phyloP scores from a whole-genome alignment of 371 early-diverging fungal species.

The Umbelopsis sp. region DNA sequence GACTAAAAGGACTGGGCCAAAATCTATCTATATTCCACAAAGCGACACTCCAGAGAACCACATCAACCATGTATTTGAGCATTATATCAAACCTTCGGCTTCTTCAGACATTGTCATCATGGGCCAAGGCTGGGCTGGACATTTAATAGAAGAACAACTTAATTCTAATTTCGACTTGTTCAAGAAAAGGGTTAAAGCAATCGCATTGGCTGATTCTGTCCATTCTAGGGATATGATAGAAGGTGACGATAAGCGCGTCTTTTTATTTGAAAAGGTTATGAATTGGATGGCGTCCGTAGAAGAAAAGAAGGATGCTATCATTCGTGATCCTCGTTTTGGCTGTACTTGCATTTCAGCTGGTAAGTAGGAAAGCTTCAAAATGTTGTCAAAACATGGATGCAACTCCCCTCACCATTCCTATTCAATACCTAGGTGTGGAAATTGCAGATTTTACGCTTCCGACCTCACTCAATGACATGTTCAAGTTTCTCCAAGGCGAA shows the following conservation, averaged over 20 bases:
- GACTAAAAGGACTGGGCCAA: not conserved
- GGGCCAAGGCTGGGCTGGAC: conserved; percentile 47
- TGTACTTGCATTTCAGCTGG: conserved; percentile 43
- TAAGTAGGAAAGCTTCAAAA: conserved; percentile 13
- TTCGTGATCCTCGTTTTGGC: conserved; percentile 39
- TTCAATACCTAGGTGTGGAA: conserved; percentile 28
- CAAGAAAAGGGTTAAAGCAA: conserved; percentile 33
- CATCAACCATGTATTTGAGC: conserved; percentile 41
- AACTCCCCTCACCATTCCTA: not conserved
- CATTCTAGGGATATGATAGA: conserved; percentile 36
- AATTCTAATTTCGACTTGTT: conserved; percentile 42
- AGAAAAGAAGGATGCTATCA: conserved; percentile 27
- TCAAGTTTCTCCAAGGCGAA: conserved; percentile 37
- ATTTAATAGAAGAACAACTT: conserved; percentile 34
- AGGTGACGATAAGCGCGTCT: conserved; percentile 34
- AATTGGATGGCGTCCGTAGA: conserved; percentile 37
- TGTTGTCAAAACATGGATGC: not conserved
- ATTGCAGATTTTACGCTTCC: conserved; percentile 43
- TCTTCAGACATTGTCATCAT: conserved; percentile 37
- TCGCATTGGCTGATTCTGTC: conserved; percentile 38
- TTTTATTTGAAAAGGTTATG: conserved; percentile 39
- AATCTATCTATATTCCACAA: conserved; percentile 22
- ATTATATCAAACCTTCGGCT: conserved; percentile 40
- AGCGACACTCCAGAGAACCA: conserved; percentile 47
- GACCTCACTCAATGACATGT: conserved; percentile 35